Base-by-base conservation (phyloP, 257 asterid species). In the Gentiana dahurica region DNA sequence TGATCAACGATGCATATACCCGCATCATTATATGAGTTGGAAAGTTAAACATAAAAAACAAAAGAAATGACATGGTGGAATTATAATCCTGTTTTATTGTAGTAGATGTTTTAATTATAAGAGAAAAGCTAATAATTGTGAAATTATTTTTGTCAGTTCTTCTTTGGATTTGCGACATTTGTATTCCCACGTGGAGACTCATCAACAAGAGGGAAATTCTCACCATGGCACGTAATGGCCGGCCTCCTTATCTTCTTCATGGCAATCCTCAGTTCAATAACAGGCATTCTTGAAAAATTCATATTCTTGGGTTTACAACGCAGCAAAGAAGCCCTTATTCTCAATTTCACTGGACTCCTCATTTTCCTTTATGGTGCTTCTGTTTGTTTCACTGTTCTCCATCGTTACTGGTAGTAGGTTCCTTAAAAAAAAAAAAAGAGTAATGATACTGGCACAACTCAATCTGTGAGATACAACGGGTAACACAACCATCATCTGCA, bases 281-380 rank as follows among this genome's bases (percentile, higher is more conserved):
- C 75, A 0, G 95, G 95, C 3, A 57, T 85, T 66, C 61, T 69
- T 4, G 86, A 82, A 71, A 77, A 62, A 46, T 80, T 82, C 68
- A 32, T 61, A 5, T 70, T 68, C 65, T 38, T 59, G 13, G 46
- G 63, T 5, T 68, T 82, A 36, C 35, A 7, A 4, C 58, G 55
- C 3, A 41, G 33, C 37, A 79, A 45, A 65, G 95, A 85, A 65
- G 81, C 84, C 3, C 68, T 72, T 1, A 11, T 85, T 0, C 43
- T 82, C 24, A 82, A 85, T 70, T 82, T 85, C 67, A 74, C 62
- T 0, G 95, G 80, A 1, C 68, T 85, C 12, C 72, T 82, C 0
- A 33, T 82, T 36, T 66, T 85, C 55, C 51, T 81, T 3, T 85
- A 64, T 63, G 84, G 73, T 11, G 54, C 70, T 34, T 70, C 76